Evolutionary conservation across 2,329 filamentous ascomycete genomes (phyloP).

Genomic region (Epichloe coenophiala): DNA sequence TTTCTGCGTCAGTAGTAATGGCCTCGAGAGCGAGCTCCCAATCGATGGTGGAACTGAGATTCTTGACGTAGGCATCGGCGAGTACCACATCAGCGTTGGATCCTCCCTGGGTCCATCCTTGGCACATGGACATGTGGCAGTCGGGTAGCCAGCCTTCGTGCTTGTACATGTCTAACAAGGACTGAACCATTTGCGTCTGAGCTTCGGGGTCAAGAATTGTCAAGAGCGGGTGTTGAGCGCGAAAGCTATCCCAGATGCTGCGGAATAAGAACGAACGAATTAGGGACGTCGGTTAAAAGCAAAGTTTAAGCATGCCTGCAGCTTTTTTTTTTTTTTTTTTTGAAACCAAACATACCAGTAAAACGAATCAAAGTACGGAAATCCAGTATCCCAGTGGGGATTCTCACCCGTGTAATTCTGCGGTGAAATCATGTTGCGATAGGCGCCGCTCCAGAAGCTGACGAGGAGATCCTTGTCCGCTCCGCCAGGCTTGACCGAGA

Average conservation of each 20-base stretch:
- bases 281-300: not conserved
- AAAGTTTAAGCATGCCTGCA: not conserved
- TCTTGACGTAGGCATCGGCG: constrained; percentile 57
- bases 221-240: constrained; percentile 59
- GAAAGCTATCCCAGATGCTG: constrained; percentile 60
- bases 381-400: constrained; percentile 52
- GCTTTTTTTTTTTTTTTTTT: not conserved
- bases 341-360: constrained; percentile 24
- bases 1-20: constrained; percentile 57
- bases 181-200: constrained; percentile 57
- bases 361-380: constrained; percentile 61
- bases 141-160: constrained; percentile 52
- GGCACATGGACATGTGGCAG: constrained; percentile 64
- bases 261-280: not conserved
- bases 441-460: constrained; percentile 59
- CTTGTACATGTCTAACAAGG: constrained; percentile 58
- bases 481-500: constrained; percentile 40
- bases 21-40: constrained; percentile 63
- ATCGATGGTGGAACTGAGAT: constrained; percentile 48
- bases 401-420: constrained; percentile 71
- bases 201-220: constrained; percentile 56
- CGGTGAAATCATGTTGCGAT: constrained; percentile 55
- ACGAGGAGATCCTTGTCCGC: constrained; percentile 44
- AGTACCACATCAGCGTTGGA: constrained; percentile 64
- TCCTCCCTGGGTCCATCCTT: constrained; percentile 64